Evolutionary conservation across 2,329 filamentous ascomycete genomes (phyloP).

Genomic region (Pyricularia sp.): DNA sequence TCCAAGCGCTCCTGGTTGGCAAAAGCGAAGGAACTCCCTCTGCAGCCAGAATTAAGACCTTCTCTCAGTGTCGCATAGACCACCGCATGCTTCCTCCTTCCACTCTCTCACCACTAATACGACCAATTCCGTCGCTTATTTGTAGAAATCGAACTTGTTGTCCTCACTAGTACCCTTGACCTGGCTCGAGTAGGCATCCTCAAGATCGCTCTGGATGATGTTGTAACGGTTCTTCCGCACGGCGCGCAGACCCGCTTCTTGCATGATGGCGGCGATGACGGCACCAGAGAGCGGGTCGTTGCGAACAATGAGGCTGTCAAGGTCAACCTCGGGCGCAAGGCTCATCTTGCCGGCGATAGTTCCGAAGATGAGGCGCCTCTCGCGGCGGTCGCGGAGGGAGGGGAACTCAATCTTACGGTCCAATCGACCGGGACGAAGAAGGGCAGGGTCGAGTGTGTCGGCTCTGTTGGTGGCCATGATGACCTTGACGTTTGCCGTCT

Average conservation of each 20-base stretch:
- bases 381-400: constrained; percentile 81
- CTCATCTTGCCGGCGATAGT: constrained; percentile 99
- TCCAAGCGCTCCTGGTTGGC: background rate
- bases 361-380: constrained; percentile 89
- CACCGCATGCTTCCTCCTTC: background rate
- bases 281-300: constrained; percentile 93
- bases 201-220: constrained; percentile 92
- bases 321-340: constrained; percentile 85
- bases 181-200: constrained; percentile 93
- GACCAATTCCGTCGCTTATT: constrained; percentile 32
- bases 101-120: background rate
- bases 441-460: constrained; percentile 88
- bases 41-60: background rate
- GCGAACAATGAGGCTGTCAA: constrained; percentile 90
- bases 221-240: constrained; percentile 98
- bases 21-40: background rate
- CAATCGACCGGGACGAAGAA: constrained; percentile 86
- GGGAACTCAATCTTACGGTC: constrained; percentile 99
- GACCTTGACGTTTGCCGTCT: constrained; percentile 97
- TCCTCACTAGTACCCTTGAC: constrained; percentile 65
- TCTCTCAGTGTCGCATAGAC: background rate
- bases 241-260: constrained; percentile 87
- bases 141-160: constrained; percentile 86
- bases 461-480: constrained; percentile 99
- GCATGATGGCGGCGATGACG: constrained; percentile 97